Evolutionary conservation across 768 basidiomycete genomes (phyloP).

Genomic region (Sistotremastrum niveocremeum): DNA sequence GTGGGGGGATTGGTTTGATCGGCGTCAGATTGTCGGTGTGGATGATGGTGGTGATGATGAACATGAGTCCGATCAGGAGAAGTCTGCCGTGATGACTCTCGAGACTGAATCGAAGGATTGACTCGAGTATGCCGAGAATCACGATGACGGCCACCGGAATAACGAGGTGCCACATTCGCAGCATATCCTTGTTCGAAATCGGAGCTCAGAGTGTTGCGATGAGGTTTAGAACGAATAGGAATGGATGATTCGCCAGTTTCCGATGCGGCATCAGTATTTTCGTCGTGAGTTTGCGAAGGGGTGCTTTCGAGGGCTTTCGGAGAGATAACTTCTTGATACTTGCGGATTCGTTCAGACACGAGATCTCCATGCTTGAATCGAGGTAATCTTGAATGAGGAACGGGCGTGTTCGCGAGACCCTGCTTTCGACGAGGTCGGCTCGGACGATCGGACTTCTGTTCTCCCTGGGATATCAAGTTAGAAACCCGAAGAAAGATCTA

Average conservation of each 20-base stretch:
- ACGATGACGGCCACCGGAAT: slow-evolving; percentile 43
- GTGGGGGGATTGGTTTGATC: slow-evolving; percentile 9
- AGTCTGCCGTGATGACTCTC: slow-evolving; percentile 43
- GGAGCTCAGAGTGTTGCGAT: slow-evolving; percentile 51
- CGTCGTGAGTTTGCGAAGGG: slow-evolving; percentile 76
- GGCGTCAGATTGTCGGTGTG: slow-evolving; percentile 3
- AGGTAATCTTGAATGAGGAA: no score
- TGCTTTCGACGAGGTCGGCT: no score
- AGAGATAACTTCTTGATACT: slow-evolving; percentile 67
- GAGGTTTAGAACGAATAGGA: slow-evolving; percentile 29
- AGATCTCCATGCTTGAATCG: slow-evolving; percentile 1
- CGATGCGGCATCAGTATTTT: slow-evolving; percentile 26
- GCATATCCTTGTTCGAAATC: slow-evolving; percentile 90
- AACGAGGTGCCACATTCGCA: slow-evolving; percentile 76
- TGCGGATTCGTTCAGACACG: slow-evolving; percentile 78
- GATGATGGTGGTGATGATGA: slow-evolving; percentile 40
- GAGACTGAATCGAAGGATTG: slow-evolving; percentile 34
- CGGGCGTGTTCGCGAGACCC: no score
- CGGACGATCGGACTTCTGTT: no score
- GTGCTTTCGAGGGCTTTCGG: slow-evolving; percentile 53
- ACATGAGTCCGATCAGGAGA: slow-evolving; percentile 72
- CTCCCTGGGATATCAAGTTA: no score
- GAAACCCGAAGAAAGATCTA: no score
- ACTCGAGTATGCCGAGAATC: slow-evolving; percentile 40
- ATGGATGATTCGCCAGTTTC: slow-evolving; percentile 17